Base-by-base conservation (phyloP, 805 yeast genomes). In the Ogataea paraovalis region DNA sequence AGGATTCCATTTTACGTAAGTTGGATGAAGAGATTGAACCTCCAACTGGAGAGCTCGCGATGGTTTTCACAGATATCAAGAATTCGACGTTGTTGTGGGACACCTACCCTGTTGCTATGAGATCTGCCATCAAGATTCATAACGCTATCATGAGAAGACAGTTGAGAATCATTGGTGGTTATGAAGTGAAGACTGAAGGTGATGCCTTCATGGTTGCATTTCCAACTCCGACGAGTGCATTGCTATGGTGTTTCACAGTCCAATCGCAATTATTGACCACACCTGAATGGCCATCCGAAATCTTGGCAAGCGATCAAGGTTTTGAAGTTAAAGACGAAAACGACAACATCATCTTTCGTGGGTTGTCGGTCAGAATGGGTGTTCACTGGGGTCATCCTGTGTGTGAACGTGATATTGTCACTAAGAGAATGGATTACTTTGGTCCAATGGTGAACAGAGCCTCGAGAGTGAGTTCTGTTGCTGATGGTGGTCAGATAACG, bases 371-470 rank as follows among this genome's bases (percentile, higher is more conserved):
- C 9, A 79, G 99, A 61, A 94, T 94, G 98, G 99, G 99, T 51
- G 79, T 89, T 38, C 98, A 94, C 66, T 94, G 98, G 96, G 99
- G 99, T 53, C 75, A 85, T 1, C 98, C 99, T 0, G 97, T 92
- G 38, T 88, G 96, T 59, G 99, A 94, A 65, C 79, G 85, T 7
- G 99, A 94, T 70, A 85, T 92, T 50, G 91, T 91, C 45, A 94
- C 99, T 0, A 81, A 90, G 56, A 82, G 99, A 71, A 94, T 94
- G 99, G 99, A 94, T 69, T 94, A 94, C 67, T 86, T 94, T 58
- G 99, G 99, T 0, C 99, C 99, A 0, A 91, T 94, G 90, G 99
- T 94, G 28, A 94, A 94, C 60, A 76, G 96, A 44, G 88, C 99
- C 1, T 84, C 98, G 1, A 77, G 99, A 59, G 92, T 94, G 22